Evolutionary conservation across 2,329 filamentous ascomycete species (phyloP), one percentile per base, ranked within the genome.

Genomic region (Neopestalotiopsis clavispora): DNA sequence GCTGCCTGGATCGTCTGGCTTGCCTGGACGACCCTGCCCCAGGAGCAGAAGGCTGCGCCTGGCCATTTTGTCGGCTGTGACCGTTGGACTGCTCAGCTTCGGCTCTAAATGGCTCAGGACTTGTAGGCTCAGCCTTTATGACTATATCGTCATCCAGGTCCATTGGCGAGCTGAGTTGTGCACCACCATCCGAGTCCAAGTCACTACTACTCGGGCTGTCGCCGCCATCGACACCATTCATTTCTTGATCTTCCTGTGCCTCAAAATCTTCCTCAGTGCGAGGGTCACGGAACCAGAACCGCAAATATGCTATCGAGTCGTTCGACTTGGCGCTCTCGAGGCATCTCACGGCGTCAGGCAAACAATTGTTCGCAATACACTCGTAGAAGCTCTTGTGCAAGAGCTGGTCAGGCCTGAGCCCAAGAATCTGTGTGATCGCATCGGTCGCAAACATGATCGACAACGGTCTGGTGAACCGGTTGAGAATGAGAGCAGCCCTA

Each of bases 391-490:
- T 95, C 73, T 91, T 91, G 57, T 92, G 90, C 71, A 90, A 87
- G 71, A 97, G 87, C 67, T 92, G 86, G 30, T 90, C 87, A 3
- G 93, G 87, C 0, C 86, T 83, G 4, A 97, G 84, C 4, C 94
- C 94, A 28, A 97, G 86, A 68, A 97, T 91, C n/a, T 90, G 86
- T 23, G 89, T 82, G 32, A 97, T 86, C 1, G 93, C 91, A 74
- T 90, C 91, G 0, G 94, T 97, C 13, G 93, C 93, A 79, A 94
- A 97, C 92, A 97, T 94, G 76, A 97, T 90, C 28, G 91, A 92
- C 69, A 95, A 83, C 6, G 92, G 94, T 17, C 93, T 87, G 2
- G 94, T 95, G 77, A 97, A 97, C 14, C 94, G 88, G 75, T 97
- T 97, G 30, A 97, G 83, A 72, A 97, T 96, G 4, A 97, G 84